A percentile compares a stretch with the other conserved stretches of the same genome.
Evolutionary conservation across 1,284 basidiomycete species (phyloP).

Genomic region (Cutaneotrichosporon dermatis): DNA sequence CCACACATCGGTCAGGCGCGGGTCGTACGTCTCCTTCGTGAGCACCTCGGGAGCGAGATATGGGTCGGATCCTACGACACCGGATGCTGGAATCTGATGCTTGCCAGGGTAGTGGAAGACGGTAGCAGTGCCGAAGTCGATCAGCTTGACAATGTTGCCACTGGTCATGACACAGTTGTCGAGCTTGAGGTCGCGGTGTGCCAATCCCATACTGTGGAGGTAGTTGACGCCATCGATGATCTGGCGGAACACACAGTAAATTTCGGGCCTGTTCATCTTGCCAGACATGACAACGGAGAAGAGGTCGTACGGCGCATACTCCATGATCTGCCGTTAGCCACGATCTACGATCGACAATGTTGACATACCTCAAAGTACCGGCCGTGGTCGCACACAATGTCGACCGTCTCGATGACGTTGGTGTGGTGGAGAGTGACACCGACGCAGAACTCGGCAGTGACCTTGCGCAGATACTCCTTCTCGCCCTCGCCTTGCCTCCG

Average conservation of each 20-base stretch:
- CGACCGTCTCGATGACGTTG: constrained; percentile 97
- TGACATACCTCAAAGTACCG: constrained; percentile 88
- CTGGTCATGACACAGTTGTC: constrained; percentile 99
- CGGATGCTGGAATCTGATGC: constrained; percentile 71
- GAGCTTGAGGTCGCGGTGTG: constrained; percentile 97
- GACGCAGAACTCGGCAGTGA: constrained; percentile 97
- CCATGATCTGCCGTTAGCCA: constrained; percentile 72
- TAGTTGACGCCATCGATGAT: constrained; percentile 98
- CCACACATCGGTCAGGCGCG: constrained; percentile 97
- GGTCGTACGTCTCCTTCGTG: constrained; percentile 74
- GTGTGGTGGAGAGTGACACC: constrained; percentile 90
- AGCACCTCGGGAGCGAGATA: constrained; percentile 99
- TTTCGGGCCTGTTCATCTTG: constrained; percentile 96
- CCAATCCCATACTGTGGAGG: constrained; percentile 92
- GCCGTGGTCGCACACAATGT: constrained; percentile 96
- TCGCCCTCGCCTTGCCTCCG: constrained; percentile 81
- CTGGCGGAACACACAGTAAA: constrained; percentile 98
- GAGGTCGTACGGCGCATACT: constrained; percentile 96
- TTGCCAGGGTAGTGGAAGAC: constrained; percentile 98
- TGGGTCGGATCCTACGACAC: constrained; percentile 94
- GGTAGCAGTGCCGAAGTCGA: constrained; percentile 98
- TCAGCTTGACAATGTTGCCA: constrained; percentile 93
- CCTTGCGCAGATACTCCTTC: constrained; percentile 98
- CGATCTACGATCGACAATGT: constrained; percentile 4
- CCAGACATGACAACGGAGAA: constrained; percentile 99